Evolutionary conservation across 345 rosid species (phyloP).

Genomic region (Salix udensis): DNA sequence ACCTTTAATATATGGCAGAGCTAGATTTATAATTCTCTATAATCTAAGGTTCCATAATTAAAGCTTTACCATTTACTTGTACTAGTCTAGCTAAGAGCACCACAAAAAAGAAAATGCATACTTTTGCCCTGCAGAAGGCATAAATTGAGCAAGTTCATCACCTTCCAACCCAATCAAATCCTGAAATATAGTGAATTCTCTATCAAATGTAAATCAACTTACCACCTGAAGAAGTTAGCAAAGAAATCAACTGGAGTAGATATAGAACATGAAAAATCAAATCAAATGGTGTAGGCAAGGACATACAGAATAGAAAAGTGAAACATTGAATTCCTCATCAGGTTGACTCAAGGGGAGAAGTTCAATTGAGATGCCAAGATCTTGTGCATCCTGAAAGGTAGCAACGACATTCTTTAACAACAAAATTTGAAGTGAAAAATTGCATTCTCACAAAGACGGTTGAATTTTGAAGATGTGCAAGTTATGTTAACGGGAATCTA

Average conservation of each 20-base stretch:
- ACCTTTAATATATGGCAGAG: too few species aligned
- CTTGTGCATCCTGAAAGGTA: slow-evolving; percentile 83
- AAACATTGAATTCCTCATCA: slow-evolving; percentile 61
- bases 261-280: slow-evolving; percentile 18
- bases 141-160: slow-evolving; percentile 54
- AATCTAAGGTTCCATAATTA: too few species aligned
- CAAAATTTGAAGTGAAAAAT: background rate
- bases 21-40: too few species aligned
- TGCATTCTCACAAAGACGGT: background rate
- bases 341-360: slow-evolving; percentile 69
- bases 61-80: too few species aligned
- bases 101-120: slow-evolving; percentile 23
- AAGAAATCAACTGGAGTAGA: background rate
- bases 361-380: slow-evolving; percentile 88
- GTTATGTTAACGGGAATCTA: slow-evolving; percentile 5
- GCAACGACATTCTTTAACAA: background rate
- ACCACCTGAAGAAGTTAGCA: background rate
- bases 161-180: slow-evolving; percentile 72
- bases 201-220: slow-evolving; percentile 2
- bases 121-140: slow-evolving; percentile 66
- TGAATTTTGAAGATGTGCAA: slow-evolving; percentile 6
- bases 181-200: slow-evolving; percentile 33
- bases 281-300: slow-evolving; percentile 15
- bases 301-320: slow-evolving; percentile 64
- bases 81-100: too few species aligned